A percentile compares a stretch with the other conserved stretches of the same genome.
Evolutionary conservation across 2,329 filamentous ascomycete species (phyloP).

Genomic region (Aureobasidium sp.): DNA sequence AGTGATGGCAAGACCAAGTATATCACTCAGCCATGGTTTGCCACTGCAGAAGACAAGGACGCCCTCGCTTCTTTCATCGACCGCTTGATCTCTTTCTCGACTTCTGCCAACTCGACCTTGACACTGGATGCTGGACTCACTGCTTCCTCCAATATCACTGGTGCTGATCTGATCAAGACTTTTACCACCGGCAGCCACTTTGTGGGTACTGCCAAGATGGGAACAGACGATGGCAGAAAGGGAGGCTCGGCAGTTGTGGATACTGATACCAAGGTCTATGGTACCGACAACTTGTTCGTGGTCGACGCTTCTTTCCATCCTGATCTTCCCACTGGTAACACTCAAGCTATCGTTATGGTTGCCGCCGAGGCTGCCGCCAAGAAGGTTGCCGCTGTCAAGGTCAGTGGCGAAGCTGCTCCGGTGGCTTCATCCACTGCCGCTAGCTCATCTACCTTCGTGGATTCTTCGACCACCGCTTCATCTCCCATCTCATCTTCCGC

Average conservation of each 20-base stretch:
- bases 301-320: conserved; percentile 60
- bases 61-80: conserved; percentile 39
- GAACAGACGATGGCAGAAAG: conserved; percentile 47
- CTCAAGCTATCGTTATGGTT: conserved; percentile 54
- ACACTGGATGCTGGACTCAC: conserved; percentile 22
- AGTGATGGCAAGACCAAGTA: conserved; percentile 33
- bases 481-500: not conserved
- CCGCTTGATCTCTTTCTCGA: conserved; percentile 36
- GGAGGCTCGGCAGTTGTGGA: conserved; percentile 55
- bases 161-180: conserved; percentile 8
- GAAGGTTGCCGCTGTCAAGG: conserved; percentile 27
- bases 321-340: conserved; percentile 59
- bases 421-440: conserved; percentile 16
- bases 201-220: conserved; percentile 52
- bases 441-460: not conserved
- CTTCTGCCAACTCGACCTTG: conserved; percentile 32
- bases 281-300: conserved; percentile 27
- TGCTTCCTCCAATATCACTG: conserved; percentile 20
- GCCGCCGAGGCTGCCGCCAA: conserved; percentile 51
- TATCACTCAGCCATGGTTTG: conserved; percentile 44
- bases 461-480: not conserved
- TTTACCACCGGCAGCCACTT: conserved; percentile 27
- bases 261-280: conserved; percentile 53
- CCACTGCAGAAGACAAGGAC: conserved; percentile 35
- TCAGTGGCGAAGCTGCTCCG: conserved; percentile 14